Evolutionary conservation across 371 early-diverging fungal species (phyloP).

Genomic region (Mortierella sp.): DNA sequence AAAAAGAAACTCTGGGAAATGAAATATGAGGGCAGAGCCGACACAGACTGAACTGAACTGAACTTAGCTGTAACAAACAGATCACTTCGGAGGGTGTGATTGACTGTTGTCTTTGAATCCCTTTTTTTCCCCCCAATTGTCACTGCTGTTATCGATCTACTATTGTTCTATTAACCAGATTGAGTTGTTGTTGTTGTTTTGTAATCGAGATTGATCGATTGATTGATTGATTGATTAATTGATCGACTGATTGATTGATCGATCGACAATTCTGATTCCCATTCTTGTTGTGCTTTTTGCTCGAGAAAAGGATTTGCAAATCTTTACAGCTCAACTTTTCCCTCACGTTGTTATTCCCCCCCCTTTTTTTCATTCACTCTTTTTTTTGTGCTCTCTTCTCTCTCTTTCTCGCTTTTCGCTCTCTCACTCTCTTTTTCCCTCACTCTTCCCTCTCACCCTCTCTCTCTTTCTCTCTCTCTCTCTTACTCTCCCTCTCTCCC

Average conservation of each 20-base stretch:
- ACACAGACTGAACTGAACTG: no score
- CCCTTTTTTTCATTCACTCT: not conserved
- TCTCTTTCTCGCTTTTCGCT: not conserved
- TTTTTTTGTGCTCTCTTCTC: not conserved
- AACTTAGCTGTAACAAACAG: no score
- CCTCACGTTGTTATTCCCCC: not conserved
- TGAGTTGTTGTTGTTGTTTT: no score
- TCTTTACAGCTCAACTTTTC: slow-evolving; percentile 1
- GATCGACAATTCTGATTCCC: not conserved
- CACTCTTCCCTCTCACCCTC: not conserved
- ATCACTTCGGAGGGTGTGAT: no score
- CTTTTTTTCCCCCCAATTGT: no score
- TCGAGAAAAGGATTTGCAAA: not conserved
- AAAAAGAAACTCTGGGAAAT: not conserved
- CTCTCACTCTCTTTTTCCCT: no score
- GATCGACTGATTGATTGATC: no score
- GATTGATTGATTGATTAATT: no score
- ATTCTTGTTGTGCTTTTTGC: not conserved
- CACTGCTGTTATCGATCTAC: no score
- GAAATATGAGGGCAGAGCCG: not conserved
- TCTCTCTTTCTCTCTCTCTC: not conserved
- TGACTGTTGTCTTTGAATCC: no score
- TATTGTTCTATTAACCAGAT: no score
- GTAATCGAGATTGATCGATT: no score
- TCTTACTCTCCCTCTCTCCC: slow-evolving; percentile 1